Evolutionary conservation across 805 yeast species (phyloP).

Genomic region (Wickerhamomyces bisporus): DNA sequence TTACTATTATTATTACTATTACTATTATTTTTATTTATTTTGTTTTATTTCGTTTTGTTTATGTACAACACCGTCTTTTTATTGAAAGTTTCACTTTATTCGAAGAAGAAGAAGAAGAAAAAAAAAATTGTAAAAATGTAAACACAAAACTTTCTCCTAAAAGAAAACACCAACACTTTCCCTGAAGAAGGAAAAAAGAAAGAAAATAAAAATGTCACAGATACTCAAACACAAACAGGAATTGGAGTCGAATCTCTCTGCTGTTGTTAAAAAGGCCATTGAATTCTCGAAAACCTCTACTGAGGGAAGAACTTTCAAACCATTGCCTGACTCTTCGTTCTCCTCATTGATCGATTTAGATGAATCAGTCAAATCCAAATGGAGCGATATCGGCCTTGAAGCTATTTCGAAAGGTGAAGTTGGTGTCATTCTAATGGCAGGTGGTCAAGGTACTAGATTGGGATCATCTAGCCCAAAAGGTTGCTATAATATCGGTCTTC

Average conservation of each 20-base stretch:
- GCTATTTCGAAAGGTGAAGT: slow-evolving; percentile 71
- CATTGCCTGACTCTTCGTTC: slow-evolving; percentile 49
- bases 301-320: slow-evolving; percentile 28
- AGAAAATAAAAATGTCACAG: background rate
- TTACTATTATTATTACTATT: no score
- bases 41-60: no score
- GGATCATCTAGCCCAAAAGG: slow-evolving; percentile 94
- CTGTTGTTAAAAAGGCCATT: slow-evolving; percentile 35
- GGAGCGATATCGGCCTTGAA: slow-evolving; percentile 47
- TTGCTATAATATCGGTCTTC: slow-evolving; percentile 81
- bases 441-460: slow-evolving; percentile 96
- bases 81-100: no score
- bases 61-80: no score
- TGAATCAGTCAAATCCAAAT: slow-evolving; percentile 15
- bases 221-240: slow-evolving; percentile 13
- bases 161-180: background rate
- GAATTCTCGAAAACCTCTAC: slow-evolving; percentile 27
- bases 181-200: background rate
- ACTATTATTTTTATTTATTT: no score
- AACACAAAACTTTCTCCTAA: background rate
- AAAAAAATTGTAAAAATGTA: background rate
- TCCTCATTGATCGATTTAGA: slow-evolving; percentile 37
- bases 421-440: slow-evolving; percentile 91
- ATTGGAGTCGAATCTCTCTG: slow-evolving; percentile 20
- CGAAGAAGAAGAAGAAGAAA: background rate